Percentiles rank a stretch among this genome's conserved stretches.
Conservation (phyloP, 768 basidiomycete species). For the Trametes punicea region DNA sequence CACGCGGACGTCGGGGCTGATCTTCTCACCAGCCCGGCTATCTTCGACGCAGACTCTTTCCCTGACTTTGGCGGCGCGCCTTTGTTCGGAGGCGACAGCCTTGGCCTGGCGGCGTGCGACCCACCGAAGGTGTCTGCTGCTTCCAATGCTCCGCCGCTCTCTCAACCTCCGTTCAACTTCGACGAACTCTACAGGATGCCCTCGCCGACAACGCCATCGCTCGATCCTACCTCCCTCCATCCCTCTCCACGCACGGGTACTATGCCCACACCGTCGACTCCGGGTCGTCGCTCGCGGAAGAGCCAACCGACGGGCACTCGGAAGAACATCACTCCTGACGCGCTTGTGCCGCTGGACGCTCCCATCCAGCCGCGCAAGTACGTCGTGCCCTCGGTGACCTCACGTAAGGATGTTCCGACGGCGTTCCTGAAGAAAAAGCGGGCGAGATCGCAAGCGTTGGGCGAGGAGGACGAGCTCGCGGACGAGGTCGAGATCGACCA, state of each 20-base stretch:
- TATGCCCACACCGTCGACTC: constrained; percentile 19
- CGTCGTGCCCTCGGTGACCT: constrained; percentile 66
- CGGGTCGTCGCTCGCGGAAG: constrained; percentile 28
- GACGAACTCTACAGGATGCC: constrained; percentile 42
- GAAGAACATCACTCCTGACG: constrained; percentile 61
- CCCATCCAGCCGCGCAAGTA: constrained; percentile 82
- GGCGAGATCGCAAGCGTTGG: constrained; percentile 44
- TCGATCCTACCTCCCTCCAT: constrained; percentile 39
- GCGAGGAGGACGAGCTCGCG: constrained; percentile 48
- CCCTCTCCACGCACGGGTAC: constrained; percentile 31
- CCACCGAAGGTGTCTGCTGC: constrained; percentile 24
- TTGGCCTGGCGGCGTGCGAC: constrained; percentile 4
- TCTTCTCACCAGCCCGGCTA: constrained; percentile 41
- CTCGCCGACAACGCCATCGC: constrained; percentile 48
- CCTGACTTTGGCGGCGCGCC: constrained; percentile 27
- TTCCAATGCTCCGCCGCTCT: constrained; percentile 7
- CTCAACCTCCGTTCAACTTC: constrained; percentile 27
- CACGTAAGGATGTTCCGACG: constrained; percentile 68
- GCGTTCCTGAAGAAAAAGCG: constrained; percentile 68
- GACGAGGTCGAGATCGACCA: constrained; percentile 38
- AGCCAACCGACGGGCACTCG: constrained; percentile 61
- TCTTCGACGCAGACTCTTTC: constrained; percentile 37
- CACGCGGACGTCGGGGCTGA: constrained; percentile 35
- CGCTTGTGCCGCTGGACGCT: constrained; percentile 67
- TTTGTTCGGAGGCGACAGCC: constrained; percentile 28